Conservation (phyloP, 2,329 filamentous ascomycete species). For the Aspergillus proliferans region DNA sequence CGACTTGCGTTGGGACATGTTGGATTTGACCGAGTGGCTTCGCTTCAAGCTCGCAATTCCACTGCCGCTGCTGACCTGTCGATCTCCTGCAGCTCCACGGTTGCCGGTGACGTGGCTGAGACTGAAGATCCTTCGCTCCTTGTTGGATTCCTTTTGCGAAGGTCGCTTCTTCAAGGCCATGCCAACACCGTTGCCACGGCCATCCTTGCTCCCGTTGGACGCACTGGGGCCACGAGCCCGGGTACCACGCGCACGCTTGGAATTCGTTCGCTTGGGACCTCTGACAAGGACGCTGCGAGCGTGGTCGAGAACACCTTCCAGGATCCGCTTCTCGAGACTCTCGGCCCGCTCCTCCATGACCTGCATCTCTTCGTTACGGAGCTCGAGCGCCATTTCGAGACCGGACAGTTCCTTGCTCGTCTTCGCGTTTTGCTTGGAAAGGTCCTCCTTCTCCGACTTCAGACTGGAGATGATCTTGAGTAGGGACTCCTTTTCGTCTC, state of each 20-base stretch:
- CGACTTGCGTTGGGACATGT: conserved; percentile 56
- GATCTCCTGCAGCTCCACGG: conserved; percentile 27
- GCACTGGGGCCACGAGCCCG: conserved; percentile 29
- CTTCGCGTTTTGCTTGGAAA: conserved; percentile 70
- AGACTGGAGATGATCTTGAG: conserved; percentile 49
- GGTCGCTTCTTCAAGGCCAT: conserved; percentile 48
- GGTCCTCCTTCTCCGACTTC: conserved; percentile 54
- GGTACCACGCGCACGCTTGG: conserved; percentile 47
- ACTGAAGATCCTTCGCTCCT: conserved; percentile 75
- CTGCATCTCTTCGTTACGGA: conserved; percentile 84
- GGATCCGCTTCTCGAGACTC: conserved; percentile 79
- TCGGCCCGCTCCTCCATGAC: conserved; percentile 88
- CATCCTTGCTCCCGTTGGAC: conserved; percentile 29
- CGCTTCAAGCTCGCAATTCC: conserved; percentile 59
- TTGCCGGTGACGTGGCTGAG: conserved; percentile 85
- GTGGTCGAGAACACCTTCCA: conserved; percentile 94
- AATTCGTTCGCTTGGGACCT: conserved; percentile 51
- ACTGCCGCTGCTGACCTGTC: conserved; percentile 29
- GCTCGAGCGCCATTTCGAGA: conserved; percentile 79
- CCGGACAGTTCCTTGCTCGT: conserved; percentile 82
- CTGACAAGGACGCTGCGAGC: conserved; percentile 78
- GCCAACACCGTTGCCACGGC: conserved; percentile 36
- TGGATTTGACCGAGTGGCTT: conserved; percentile 69
- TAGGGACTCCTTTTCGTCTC: conserved; percentile 58
- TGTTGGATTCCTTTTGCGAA: conserved; percentile 35